Conservation (phyloP, 139 green algal genomes). For the Monoraphidium neglectum region DNA sequence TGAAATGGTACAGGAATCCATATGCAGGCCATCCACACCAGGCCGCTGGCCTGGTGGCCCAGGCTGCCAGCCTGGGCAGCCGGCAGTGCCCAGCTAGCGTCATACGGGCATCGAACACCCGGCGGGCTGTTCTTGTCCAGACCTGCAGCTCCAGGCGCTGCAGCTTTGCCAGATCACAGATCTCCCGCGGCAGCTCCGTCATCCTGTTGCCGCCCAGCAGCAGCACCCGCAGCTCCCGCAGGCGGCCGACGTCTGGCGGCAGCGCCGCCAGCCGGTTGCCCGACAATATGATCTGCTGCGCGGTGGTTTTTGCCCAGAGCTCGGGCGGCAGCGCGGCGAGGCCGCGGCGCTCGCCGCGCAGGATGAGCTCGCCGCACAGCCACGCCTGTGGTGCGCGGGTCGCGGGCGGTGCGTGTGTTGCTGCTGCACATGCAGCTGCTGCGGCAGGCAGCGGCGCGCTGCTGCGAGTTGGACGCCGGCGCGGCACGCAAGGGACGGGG, state of each 20-base stretch:
- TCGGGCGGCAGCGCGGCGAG: not conserved
- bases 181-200: constrained; percentile 10
- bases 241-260: not conserved
- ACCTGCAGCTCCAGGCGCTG: constrained; percentile 7
- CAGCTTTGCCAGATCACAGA: constrained; percentile 15
- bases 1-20: too few relatives aligned
- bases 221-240: constrained; percentile 16
- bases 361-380: constrained; percentile 22
- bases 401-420: not conserved
- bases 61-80: too few relatives aligned
- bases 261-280: constrained; percentile 13
- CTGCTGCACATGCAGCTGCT: not conserved
- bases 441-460: too few relatives aligned
- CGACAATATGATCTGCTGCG: constrained; percentile 7
- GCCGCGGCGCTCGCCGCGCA: constrained; percentile 9
- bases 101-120: too few relatives aligned
- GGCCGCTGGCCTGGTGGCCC: too few relatives aligned
- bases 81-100: too few relatives aligned
- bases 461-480: too few relatives aligned
- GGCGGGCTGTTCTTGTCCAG: too few relatives aligned
- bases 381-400: constrained; percentile 9
- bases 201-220: constrained; percentile 18
- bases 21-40: too few relatives aligned
- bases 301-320: constrained; percentile 18
- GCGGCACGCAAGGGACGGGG: not conserved